Percentiles rank a stretch among this genome's conserved stretches.
Conservation (phyloP, 352 stramenopile species). For the Globisporangium canariense region DNA sequence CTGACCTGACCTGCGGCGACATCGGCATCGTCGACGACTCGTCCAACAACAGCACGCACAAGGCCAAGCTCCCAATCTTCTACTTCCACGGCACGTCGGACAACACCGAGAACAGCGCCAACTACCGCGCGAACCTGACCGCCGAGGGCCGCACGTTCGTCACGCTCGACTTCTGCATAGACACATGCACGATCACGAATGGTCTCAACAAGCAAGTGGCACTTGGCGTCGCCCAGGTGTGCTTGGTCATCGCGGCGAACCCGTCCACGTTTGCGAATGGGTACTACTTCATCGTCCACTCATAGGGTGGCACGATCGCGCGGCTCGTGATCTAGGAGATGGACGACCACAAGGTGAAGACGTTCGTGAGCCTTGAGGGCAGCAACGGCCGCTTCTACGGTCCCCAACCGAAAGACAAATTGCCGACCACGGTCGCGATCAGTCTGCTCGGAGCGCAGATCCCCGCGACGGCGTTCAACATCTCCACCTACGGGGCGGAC, state of each 20-base stretch:
- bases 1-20: background rate
- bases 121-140: conserved; percentile 25
- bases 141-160: conserved; percentile 24
- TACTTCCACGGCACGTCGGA: conserved; percentile 32
- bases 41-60: background rate
- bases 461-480: conserved; percentile 15
- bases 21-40: background rate
- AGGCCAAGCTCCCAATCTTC: conserved; percentile 24
- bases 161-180: conserved; percentile 27
- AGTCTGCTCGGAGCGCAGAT: conserved; percentile 18
- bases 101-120: conserved; percentile 15
- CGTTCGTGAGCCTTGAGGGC: conserved; percentile 11
- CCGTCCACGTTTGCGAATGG: conserved; percentile 20
- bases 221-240: conserved; percentile 23
- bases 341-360: conserved; percentile 17
- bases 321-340: conserved; percentile 15
- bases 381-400: conserved; percentile 13
- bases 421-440: conserved; percentile 10
- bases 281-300: conserved; percentile 38
- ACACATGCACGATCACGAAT: conserved; percentile 13
- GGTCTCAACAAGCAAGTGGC: conserved; percentile 21
- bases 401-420: background rate
- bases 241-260: conserved; percentile 12
- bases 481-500: conserved; percentile 7
- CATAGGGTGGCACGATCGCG: conserved; percentile 19